These are phyloP conservation scores for Botrytis pseudocinerea DNA, from an alignment of 2,329 filamentous ascomycete genomes.

Conservation along the genomic window DNA sequence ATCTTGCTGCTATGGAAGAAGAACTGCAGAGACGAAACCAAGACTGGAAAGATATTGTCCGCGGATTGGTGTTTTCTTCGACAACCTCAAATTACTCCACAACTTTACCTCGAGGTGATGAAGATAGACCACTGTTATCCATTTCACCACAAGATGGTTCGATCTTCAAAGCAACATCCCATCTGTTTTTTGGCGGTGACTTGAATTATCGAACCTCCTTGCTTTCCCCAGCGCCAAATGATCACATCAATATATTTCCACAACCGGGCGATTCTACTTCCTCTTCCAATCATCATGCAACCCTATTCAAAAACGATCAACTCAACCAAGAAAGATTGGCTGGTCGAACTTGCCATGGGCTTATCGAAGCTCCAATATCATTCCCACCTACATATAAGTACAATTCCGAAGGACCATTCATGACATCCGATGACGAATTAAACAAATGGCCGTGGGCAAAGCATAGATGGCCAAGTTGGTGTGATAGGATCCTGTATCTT, in stretches of 20 bases:
- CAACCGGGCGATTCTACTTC: slow-evolving; percentile 53
- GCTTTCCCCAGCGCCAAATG: slow-evolving; percentile 59
- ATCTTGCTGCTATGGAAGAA: slow-evolving; percentile 86
- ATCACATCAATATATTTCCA: slow-evolving; percentile 60
- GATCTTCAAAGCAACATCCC: slow-evolving; percentile 72
- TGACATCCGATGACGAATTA: slow-evolving; percentile 44
- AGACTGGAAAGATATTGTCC: slow-evolving; percentile 85
- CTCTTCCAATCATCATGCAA: slow-evolving; percentile 61
- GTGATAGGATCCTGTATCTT: slow-evolving; percentile 83
- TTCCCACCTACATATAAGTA: slow-evolving; percentile 98
- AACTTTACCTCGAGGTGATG: slow-evolving; percentile 31
- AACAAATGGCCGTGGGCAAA: slow-evolving; percentile 71
- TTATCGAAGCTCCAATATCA: slow-evolving; percentile 69
- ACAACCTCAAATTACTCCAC: slow-evolving; percentile 29
- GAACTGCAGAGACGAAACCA: slow-evolving; percentile 73
- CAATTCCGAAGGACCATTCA: slow-evolving; percentile 48
- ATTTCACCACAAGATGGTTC: slow-evolving; percentile 51
- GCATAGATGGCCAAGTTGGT: slow-evolving; percentile 90
- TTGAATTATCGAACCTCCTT: slow-evolving; percentile 90
- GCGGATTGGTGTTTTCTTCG: slow-evolving; percentile 73
- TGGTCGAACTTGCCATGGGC: slow-evolving; percentile 72
- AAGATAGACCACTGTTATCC: slow-evolving; percentile 46
- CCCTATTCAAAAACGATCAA: slow-evolving; percentile 75
- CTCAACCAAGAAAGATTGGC: slow-evolving; percentile 69
- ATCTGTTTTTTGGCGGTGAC: slow-evolving; percentile 87